These are phyloP conservation scores for Toxoplasma gondii DNA, from an alignment of 169 alveolate genomes.

Conservation along the genomic window DNA sequence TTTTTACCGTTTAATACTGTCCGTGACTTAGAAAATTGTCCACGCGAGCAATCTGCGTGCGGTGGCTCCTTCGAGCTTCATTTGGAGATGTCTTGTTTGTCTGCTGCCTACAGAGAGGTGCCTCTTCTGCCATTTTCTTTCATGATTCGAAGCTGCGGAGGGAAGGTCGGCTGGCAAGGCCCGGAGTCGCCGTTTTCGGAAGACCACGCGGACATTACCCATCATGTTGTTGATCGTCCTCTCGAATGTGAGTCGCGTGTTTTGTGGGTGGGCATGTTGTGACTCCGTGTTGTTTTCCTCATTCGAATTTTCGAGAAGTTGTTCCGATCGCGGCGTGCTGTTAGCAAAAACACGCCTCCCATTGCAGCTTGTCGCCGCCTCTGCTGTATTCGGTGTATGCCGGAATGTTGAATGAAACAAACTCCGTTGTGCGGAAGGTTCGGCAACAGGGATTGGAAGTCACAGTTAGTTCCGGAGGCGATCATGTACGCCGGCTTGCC, in stretches of 20 bases:
- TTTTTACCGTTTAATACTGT: too few relatives aligned
- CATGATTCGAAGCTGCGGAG: conserved; percentile 61
- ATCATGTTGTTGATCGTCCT: conserved; percentile 73
- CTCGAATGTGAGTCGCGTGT: conserved; percentile 20
- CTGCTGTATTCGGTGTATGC: background rate
- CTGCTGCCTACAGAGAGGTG: conserved; percentile 48
- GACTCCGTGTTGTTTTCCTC: background rate
- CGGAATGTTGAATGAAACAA: background rate
- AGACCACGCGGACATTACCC: conserved; percentile 64
- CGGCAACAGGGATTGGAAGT: background rate
- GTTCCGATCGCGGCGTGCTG: background rate
- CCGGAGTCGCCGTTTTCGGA: conserved; percentile 60
- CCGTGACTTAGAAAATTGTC: too few relatives aligned
- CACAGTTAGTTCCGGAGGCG: background rate
- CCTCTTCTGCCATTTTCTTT: conserved; percentile 59
- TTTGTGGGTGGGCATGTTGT: background rate
- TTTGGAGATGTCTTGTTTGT: background rate
- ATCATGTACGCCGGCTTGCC: background rate
- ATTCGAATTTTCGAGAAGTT: background rate
- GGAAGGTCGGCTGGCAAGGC: conserved; percentile 64
- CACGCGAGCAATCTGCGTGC: too few relatives aligned
- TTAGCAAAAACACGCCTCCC: background rate
- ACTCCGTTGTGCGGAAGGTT: background rate
- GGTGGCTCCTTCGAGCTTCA: too few relatives aligned
- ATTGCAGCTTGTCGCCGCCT: too few relatives aligned